Evolutionary conservation across 805 yeast genomes (phyloP).

Genomic region (Starmerella stigmatis): DNA sequence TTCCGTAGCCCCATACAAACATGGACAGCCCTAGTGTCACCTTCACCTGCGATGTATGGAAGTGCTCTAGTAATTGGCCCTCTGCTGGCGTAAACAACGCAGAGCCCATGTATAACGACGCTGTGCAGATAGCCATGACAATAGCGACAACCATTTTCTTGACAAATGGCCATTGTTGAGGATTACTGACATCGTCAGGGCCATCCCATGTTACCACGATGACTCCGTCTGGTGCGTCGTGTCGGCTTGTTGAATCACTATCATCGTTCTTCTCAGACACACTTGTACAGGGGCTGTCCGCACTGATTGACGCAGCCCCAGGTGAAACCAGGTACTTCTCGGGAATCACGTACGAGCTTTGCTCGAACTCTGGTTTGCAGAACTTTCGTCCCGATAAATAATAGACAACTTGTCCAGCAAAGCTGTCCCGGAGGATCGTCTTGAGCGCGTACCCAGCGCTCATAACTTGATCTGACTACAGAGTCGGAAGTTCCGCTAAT

Average conservation of each 20-base stretch:
- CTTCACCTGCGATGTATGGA: constrained; percentile 34
- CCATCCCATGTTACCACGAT: constrained; percentile 30
- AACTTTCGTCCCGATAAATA: neutral
- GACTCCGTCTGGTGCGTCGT: neutral
- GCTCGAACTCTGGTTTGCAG: neutral
- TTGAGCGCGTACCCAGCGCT: neutral
- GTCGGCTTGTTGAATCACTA: no score
- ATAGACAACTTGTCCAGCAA: neutral
- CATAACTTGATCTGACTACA: no score
- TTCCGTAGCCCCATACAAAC: constrained; percentile 51
- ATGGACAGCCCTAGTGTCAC: constrained; percentile 44
- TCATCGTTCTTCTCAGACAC: no score
- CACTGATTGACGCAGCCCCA: neutral
- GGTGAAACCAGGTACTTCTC: constrained; percentile 27
- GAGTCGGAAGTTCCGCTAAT: no score
- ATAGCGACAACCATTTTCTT: constrained; percentile 35
- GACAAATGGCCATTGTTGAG: constrained; percentile 45
- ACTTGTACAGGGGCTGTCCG: no score
- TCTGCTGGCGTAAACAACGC: constrained; percentile 51
- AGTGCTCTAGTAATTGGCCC: constrained; percentile 34
- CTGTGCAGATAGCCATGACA: constrained; percentile 38
- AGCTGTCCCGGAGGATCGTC: neutral
- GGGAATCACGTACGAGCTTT: neutral
- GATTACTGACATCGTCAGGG: constrained; percentile 32
- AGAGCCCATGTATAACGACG: constrained; percentile 50